Evolutionary conservation across 257 asterid species (phyloP).

Genomic region (Gentiana dahurica): DNA sequence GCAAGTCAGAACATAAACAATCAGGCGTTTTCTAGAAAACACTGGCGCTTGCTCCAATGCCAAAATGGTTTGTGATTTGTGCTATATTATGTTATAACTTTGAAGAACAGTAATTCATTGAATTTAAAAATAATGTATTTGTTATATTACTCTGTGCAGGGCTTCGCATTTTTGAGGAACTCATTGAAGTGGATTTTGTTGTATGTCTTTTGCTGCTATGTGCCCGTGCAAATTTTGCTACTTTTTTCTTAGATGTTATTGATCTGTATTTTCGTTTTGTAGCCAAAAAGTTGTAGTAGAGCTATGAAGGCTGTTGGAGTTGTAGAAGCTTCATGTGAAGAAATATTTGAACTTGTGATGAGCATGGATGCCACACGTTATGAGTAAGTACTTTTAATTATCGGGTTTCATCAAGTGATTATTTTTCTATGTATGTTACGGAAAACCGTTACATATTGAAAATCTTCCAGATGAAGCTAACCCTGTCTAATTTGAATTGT

Average conservation of each 20-base stretch:
- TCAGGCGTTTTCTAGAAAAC: constrained; percentile 71
- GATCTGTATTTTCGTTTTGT: constrained; percentile 17
- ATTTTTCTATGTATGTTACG: too few species aligned
- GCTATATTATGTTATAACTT: background rate
- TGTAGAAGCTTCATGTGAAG: constrained; percentile 88
- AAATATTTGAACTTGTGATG: constrained; percentile 80
- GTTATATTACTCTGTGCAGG: constrained; percentile 36
- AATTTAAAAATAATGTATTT: background rate
- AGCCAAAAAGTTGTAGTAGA: constrained; percentile 94
- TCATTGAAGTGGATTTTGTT: constrained; percentile 68
- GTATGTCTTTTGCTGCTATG: constrained; percentile 32
- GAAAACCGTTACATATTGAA: too few species aligned
- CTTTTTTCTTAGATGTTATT: constrained; percentile 7
- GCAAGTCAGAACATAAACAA: constrained; percentile 49
- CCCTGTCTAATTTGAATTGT: too few species aligned
- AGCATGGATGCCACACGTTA: constrained; percentile 83
- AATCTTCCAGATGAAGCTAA: too few species aligned
- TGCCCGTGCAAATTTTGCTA: constrained; percentile 12
- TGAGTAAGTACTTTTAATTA: constrained; percentile 49
- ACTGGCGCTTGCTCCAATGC: constrained; percentile 90
- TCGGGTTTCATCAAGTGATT: background rate
- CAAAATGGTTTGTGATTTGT: constrained; percentile 53
- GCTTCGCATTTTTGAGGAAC: constrained; percentile 91
- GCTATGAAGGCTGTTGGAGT: constrained; percentile 96
- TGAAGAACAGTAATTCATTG: background rate